Evolutionary conservation across 129 eudicot species (phyloP), one percentile per base, ranked within the genome.

Genomic region (Heracleum sosnowskyi): DNA sequence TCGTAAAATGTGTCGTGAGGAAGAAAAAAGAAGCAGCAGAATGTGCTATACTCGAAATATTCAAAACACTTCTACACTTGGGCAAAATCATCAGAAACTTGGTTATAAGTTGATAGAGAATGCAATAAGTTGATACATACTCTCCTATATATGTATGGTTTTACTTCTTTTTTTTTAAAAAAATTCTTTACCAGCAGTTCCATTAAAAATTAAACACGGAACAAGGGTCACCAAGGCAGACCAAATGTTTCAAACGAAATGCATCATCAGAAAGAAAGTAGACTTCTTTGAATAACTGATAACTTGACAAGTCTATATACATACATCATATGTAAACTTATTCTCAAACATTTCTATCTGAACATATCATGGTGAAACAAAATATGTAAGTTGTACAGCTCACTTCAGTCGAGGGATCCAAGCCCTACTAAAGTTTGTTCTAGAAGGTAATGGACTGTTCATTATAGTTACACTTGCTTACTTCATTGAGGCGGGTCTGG

Each of bases 401-500:
- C 6, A 53, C 40, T 44, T 60, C 34, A 60, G 68, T 60, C 33
- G 0, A 26, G 68, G 68, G 68, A 6, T 60, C 35, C 35, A 64
- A 31, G 68, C 16, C 37, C 36, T 64, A 24, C 71, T 64, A 29
- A 64, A 31, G 36, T 64, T 29, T 33, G 73, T 31, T 34, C 15
- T 57, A n/a, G 12, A 57, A 9, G 66, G 4, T 8, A 53, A 2
- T n/a, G 41, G 4, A 1, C 47, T 22, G 11, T 49, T n/a, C n/a
- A n/a, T n/a, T n/a, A n/a, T n/a, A n/a, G n/a, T n/a, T n/a, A n/a
- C n/a, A n/a, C n/a, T n/a, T n/a, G n/a, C n/a, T n/a, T 36, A 41
- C 55, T 81, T 22, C n/a, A 69, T 44, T 69, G 60, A 44, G 28
- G 81, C 71, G 15, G 60, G 76, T 45, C 42, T 57, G 15, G 76